phyloP scores from a whole-genome alignment of 1,139 yeast species.

The Hansenula sp. region DNA sequence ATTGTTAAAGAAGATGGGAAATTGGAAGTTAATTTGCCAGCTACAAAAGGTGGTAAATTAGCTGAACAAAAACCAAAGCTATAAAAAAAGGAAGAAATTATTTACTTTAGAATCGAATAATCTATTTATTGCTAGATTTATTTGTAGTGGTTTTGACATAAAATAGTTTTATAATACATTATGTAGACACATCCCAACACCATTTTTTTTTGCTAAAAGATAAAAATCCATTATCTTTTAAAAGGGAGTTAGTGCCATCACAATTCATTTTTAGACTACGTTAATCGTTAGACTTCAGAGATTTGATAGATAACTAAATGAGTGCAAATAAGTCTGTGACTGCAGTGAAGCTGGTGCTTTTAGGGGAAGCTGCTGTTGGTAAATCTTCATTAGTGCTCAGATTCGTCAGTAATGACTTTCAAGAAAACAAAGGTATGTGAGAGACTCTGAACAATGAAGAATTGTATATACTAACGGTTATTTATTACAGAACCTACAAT shows the following conservation, averaged over 20 bases:
- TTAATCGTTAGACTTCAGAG: no score
- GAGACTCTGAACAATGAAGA: not conserved
- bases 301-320: not conserved
- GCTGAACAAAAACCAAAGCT: slow-evolving; percentile 13
- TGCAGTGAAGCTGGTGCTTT: slow-evolving; percentile 80
- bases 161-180: no score
- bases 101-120: no score
- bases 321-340: slow-evolving; percentile 40
- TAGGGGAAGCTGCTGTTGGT: slow-evolving; percentile 98
- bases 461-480: slow-evolving; percentile 5
- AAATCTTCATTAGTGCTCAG: slow-evolving; percentile 89
- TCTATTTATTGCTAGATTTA: no score
- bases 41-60: slow-evolving; percentile 18
- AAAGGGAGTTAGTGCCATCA: no score
- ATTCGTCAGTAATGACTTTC: slow-evolving; percentile 93
- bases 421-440: slow-evolving; percentile 70
- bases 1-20: slow-evolving; percentile 41
- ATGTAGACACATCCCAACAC: not conserved
- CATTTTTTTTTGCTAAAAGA: no score
- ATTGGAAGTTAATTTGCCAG: slow-evolving; percentile 18
- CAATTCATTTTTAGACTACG: no score
- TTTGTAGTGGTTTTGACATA: no score
- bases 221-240: not conserved
- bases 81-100: no score
- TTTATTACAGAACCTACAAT: slow-evolving; percentile 73